Base-by-base conservation (phyloP, 352 stramenopile species). In the Pythium phragmitis region DNA sequence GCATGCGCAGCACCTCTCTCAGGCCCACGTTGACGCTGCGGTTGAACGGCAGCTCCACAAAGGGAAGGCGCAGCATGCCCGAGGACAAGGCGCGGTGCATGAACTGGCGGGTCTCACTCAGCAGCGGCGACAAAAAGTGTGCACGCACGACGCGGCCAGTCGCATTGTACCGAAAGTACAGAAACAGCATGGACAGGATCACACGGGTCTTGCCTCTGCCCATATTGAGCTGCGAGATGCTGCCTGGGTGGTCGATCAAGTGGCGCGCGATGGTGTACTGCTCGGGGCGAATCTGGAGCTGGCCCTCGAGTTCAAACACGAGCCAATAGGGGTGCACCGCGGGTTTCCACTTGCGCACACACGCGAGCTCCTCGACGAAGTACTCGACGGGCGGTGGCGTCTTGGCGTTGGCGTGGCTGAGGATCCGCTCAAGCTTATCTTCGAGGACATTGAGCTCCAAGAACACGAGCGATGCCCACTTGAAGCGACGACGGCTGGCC, bases 191-290 rank as follows among this genome's bases (percentile, higher is more conserved):
- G 0, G 89, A 87, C 9, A 96, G 52, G 58, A 97, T 94, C 33
- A 97, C 89, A 4, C 78, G 65, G 19, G 85, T 96, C 72, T 96
- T 96, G 17, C 89, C 89, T 30, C 84, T 67, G 0, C 88, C 89
- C 87, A 96, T 96, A 59, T 96, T 96, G 7, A 97, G 73, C 57
- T 97, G 86, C 9, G 82, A 89, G 13, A 96, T 79, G 3, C 80
- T 74, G 26, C 82, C 76, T 14, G 77, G 76, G 12, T 80, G 67
- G 8, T 87, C 45, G 36, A 96, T 84, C 17, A 97, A 63, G 47
- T 96, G 82, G 14, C 75, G 56, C 9, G 84, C 78, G 30, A 96
- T 75, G 2, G 85, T 67, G 55, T 79, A 92, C 61, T 97, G 86
- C 39, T 92, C 83, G 16, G 75, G 80, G 0, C 86, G 77, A 30